phyloP scores from a whole-genome alignment of 371 early-diverging fungal genomes.

The Mucor velutinosus region DNA sequence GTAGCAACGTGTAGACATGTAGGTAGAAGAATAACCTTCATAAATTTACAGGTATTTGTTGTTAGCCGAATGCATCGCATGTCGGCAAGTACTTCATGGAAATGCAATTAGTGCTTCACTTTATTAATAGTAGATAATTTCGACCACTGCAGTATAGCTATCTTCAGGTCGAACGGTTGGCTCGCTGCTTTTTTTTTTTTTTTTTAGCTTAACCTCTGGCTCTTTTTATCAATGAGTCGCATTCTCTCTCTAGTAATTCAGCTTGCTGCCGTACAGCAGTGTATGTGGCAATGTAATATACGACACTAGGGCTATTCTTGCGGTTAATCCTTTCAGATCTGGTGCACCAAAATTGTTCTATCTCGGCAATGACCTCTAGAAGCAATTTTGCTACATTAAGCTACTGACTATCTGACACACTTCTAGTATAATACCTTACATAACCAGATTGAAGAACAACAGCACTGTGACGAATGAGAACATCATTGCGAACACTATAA shows the following conservation, averaged over 20 bases:
- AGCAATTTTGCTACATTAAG: too few species aligned
- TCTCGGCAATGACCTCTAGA: neutral
- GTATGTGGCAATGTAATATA: neutral
- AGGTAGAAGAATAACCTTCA: neutral
- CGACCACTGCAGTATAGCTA: too few species aligned
- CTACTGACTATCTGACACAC: too few species aligned
- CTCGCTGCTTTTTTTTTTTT: neutral
- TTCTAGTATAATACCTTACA: neutral
- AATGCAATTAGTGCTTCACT: neutral
- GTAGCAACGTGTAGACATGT: neutral
- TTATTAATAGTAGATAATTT: neutral
- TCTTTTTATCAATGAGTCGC: neutral
- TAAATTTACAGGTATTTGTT: too few species aligned
- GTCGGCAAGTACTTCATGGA: too few species aligned
- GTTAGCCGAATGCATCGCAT: too few species aligned
- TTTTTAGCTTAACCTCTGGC: neutral
- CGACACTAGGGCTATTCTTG: neutral
- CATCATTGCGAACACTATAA: neutral
- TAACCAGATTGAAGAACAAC: neutral
- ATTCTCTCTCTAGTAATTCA: neutral
- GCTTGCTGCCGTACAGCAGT: neutral
- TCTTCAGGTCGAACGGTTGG: too few species aligned
- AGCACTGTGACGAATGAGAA: neutral
- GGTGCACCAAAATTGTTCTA: neutral
- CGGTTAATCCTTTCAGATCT: neutral